Conservation (phyloP, 768 basidiomycete species). For the Serendipita sp. region DNA sequence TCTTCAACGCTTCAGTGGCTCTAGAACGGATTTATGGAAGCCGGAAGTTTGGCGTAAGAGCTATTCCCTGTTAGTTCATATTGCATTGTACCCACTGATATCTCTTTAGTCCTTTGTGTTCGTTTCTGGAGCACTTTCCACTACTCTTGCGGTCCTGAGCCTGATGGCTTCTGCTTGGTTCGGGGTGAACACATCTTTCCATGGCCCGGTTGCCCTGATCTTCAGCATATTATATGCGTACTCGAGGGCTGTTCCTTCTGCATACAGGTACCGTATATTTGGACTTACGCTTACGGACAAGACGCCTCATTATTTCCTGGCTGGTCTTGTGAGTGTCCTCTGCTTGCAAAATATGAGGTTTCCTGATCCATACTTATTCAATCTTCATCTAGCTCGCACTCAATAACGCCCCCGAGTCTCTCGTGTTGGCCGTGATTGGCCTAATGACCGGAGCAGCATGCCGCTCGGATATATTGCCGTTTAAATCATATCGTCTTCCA, state of each 20-base stretch:
- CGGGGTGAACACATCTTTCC: constrained; percentile 55
- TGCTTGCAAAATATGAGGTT: not conserved
- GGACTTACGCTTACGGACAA: constrained; percentile 64
- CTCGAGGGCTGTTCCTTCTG: constrained; percentile 54
- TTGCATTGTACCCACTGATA: not conserved
- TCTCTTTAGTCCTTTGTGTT: constrained; percentile 53
- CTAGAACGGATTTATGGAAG: constrained; percentile 80
- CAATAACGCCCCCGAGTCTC: constrained; percentile 49
- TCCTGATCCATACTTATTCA: constrained; percentile 7
- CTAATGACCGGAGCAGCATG: constrained; percentile 59
- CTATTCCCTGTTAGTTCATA: constrained; percentile 2
- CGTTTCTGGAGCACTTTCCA: constrained; percentile 47
- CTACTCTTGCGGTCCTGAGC: constrained; percentile 46
- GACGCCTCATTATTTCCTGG: constrained; percentile 51
- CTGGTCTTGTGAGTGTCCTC: constrained; percentile 39
- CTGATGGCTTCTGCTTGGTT: constrained; percentile 48
- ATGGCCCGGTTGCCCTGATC: constrained; percentile 58
- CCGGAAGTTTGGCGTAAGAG: constrained; percentile 66
- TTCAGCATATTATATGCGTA: constrained; percentile 75
- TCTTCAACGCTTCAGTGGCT: constrained; percentile 52
- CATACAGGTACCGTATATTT: constrained; percentile 62
- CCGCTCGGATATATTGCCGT: constrained; percentile 61
- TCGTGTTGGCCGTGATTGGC: constrained; percentile 44
- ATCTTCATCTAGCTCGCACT: constrained; percentile 41
- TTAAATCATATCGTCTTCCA: constrained; percentile 68